These are phyloP conservation scores for Quercus agrifolia DNA, from an alignment of 306 rosid genomes.

Conservation along the genomic window DNA sequence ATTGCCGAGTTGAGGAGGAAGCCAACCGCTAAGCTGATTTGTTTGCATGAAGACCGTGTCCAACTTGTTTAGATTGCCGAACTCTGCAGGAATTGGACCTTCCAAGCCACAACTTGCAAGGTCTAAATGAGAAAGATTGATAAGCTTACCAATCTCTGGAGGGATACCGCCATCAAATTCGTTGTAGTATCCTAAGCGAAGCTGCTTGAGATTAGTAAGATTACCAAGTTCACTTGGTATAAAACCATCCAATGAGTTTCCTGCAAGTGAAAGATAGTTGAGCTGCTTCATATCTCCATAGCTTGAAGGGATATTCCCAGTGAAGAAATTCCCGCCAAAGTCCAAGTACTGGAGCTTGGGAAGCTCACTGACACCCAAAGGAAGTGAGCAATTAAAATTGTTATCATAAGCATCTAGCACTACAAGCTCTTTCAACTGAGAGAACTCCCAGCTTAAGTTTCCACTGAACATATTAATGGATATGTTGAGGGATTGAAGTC, in stretches of 20 bases:
- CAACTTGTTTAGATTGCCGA: constrained; percentile 58
- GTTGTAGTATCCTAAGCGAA: constrained; percentile 75
- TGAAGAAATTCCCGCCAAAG: constrained; percentile 78
- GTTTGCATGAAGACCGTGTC: constrained; percentile 85
- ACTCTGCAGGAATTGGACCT: constrained; percentile 72
- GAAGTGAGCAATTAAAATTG: constrained; percentile 66
- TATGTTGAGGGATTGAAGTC: constrained; percentile 62
- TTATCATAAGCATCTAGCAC: constrained; percentile 74
- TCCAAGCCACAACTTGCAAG: constrained; percentile 72
- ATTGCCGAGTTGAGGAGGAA: constrained; percentile 70
- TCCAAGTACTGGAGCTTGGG: constrained; percentile 49
- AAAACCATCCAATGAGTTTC: constrained; percentile 72
- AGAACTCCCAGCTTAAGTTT: constrained; percentile 49
- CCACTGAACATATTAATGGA: constrained; percentile 76
- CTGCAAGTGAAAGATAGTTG: constrained; percentile 64
- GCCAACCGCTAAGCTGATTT: constrained; percentile 64
- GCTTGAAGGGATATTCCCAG: constrained; percentile 55
- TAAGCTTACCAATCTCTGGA: constrained; percentile 47
- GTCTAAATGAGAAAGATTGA: constrained; percentile 68
- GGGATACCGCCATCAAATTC: constrained; percentile 79
- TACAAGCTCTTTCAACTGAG: constrained; percentile 35
- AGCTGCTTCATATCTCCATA: constrained; percentile 61
- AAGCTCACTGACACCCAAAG: constrained; percentile 46
- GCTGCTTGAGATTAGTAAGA: constrained; percentile 49
- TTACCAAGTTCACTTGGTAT: constrained; percentile 75